phyloP scores from a whole-genome alignment of 345 rosid genomes.

The Gynandropsis gynandra region DNA sequence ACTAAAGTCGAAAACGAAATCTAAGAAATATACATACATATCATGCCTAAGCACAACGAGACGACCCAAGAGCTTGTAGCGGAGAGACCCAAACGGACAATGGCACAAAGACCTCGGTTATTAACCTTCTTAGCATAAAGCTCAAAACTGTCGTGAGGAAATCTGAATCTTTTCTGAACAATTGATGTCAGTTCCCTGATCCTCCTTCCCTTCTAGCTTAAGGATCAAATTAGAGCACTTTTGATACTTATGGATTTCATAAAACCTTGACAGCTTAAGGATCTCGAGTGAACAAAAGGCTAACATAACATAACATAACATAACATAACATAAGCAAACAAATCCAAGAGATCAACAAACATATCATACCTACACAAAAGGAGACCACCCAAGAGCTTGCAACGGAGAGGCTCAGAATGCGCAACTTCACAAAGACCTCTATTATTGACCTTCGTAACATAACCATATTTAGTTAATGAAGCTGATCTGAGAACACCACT shows the following conservation, averaged over 20 bases:
- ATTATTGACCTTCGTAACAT: too few species aligned
- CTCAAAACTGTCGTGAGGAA: constrained; percentile 74
- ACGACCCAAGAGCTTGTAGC: constrained; percentile 91
- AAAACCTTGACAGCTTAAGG: too few species aligned
- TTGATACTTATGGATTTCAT: background rate
- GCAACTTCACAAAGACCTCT: too few species aligned
- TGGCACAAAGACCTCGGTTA: constrained; percentile 41
- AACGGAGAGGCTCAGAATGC: too few species aligned
- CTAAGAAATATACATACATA: background rate
- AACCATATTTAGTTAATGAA: too few species aligned
- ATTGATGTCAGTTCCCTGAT: constrained; percentile 71
- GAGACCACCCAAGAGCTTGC: too few species aligned
- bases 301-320: too few species aligned
- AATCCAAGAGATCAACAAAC: too few species aligned
- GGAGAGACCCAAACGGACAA: constrained; percentile 64
- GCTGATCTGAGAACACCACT: too few species aligned
- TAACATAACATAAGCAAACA: too few species aligned
- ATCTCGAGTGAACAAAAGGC: background rate
- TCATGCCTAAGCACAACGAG: constrained; percentile 77
- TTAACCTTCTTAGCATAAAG: constrained; percentile 78
- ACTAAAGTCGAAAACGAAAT: too few species aligned
- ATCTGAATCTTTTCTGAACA: constrained; percentile 58
- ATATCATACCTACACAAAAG: too few species aligned
- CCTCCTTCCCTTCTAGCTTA: constrained; percentile 74
- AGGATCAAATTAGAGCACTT: background rate